A percentile compares a stretch with the other conserved stretches of the same genome.
Evolutionary conservation across 768 basidiomycete genomes (phyloP).

Genomic region (Serendipita indica): DNA sequence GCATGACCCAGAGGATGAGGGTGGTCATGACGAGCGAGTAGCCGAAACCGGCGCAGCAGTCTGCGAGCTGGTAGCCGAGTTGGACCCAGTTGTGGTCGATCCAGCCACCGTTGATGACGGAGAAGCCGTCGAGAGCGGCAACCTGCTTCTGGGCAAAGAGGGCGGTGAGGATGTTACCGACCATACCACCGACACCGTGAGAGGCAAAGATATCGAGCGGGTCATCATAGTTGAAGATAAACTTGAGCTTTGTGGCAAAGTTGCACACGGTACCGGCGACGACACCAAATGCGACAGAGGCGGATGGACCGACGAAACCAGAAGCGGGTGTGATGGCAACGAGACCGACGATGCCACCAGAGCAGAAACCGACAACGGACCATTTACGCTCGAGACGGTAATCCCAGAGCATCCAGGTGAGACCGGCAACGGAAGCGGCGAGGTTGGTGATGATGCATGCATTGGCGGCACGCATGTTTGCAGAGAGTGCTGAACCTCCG

Average conservation of each 20-base stretch:
- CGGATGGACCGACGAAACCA: slow-evolving; percentile 67
- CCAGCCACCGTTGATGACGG: slow-evolving; percentile 62
- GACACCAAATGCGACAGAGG: slow-evolving; percentile 74
- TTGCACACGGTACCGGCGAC: slow-evolving; percentile 77
- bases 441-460: slow-evolving; percentile 92
- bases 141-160: slow-evolving; percentile 69
- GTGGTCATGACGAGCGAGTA: slow-evolving; percentile 72
- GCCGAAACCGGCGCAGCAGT: slow-evolving; percentile 45
- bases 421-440: slow-evolving; percentile 72
- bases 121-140: slow-evolving; percentile 65
- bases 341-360: slow-evolving; percentile 80
- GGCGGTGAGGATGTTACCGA: slow-evolving; percentile 73
- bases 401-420: slow-evolving; percentile 94
- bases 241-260: slow-evolving; percentile 92
- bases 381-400: slow-evolving; percentile 87
- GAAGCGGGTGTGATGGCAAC: slow-evolving; percentile 83
- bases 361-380: slow-evolving; percentile 90
- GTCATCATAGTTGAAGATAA: slow-evolving; percentile 59
- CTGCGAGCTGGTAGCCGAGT: slow-evolving; percentile 73
- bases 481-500: slow-evolving; percentile 79
- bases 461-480: slow-evolving; percentile 73
- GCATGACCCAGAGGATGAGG: slow-evolving; percentile 77
- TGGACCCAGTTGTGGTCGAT: slow-evolving; percentile 51
- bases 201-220: slow-evolving; percentile 84
- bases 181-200: slow-evolving; percentile 61